Evolutionary conservation across 139 green algal species (phyloP).

Genomic region (Ettlia oleoabundans): DNA sequence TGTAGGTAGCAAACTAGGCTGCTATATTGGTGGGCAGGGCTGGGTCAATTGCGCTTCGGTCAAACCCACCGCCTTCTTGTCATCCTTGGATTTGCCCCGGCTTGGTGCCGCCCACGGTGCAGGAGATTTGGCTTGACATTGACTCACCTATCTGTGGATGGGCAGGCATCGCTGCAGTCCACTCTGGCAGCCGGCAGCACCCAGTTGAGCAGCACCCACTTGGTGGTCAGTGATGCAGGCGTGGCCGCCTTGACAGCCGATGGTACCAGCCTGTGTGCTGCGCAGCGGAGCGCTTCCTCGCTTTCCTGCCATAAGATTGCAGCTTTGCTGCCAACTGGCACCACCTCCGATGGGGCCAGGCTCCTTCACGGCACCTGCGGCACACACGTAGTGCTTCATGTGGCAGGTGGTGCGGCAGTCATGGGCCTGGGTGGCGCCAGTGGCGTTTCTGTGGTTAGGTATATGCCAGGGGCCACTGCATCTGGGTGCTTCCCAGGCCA

Average conservation of each 20-base stretch:
- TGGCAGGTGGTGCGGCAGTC: neutral
- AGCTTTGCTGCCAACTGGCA: constrained; percentile 12
- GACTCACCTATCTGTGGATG: neutral
- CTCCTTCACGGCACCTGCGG: constrained; percentile 10
- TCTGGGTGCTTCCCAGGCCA: constrained; percentile 5
- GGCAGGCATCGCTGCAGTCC: neutral
- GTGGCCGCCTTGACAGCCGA: constrained; percentile 16
- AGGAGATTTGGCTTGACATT: neutral
- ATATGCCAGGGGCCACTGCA: neutral
- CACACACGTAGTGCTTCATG: neutral
- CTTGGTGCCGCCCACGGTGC: no score
- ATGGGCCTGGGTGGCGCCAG: neutral
- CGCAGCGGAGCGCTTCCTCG: neutral
- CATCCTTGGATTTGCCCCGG: no score
- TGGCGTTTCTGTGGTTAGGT: neutral
- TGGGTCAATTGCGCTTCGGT: no score
- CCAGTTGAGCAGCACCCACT: neutral
- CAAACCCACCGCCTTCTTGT: no score
- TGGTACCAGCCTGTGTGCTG: constrained; percentile 22
- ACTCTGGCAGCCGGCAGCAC: neutral
- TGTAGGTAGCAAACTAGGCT: no score
- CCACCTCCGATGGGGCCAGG: neutral
- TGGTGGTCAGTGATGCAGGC: neutral
- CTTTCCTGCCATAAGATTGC: neutral
- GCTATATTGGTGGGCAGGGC: no score